Percentiles rank a stretch among this genome's conserved stretches.
phyloP scores from a whole-genome alignment of 768 basidiomycete genomes.

The Kwoniella europaea region DNA sequence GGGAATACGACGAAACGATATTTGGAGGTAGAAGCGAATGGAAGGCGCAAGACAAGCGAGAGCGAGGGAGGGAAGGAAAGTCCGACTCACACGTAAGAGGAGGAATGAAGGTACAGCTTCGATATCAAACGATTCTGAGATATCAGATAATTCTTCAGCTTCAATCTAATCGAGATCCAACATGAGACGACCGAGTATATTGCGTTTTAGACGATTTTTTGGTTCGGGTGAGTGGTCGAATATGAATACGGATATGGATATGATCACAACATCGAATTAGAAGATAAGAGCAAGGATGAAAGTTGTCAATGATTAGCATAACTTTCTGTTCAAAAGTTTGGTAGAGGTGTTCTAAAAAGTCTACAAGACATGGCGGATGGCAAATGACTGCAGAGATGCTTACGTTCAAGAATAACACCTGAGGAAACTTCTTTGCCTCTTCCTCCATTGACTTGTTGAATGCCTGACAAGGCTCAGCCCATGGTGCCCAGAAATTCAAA shows the following conservation, averaged over 20 bases:
- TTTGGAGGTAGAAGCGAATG: constrained; percentile 40
- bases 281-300: too few relatives aligned
- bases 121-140: constrained; percentile 89
- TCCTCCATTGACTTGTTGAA: constrained; percentile 82
- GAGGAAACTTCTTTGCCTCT: constrained; percentile 72
- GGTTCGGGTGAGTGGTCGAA: too few relatives aligned
- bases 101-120: constrained; percentile 85
- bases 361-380: too few relatives aligned
- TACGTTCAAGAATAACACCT: constrained; percentile 76
- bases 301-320: too few relatives aligned
- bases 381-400: too few relatives aligned
- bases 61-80: constrained; percentile 5
- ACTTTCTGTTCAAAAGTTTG: too few relatives aligned
- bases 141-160: constrained; percentile 65
- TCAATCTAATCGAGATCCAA: constrained; percentile 46
- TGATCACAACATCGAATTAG: too few relatives aligned
- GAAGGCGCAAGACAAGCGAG: not conserved
- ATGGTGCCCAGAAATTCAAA: constrained; percentile 91
- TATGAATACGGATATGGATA: too few relatives aligned
- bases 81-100: constrained; percentile 70
- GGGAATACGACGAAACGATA: not conserved
- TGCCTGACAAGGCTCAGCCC: constrained; percentile 87
- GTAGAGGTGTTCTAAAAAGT: too few relatives aligned
- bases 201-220: too few relatives aligned
- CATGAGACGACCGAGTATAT: not conserved